A percentile compares a stretch with the other conserved stretches of the same genome.
phyloP scores from a whole-genome alignment of 1,284 basidiomycete species.

The Boletus chippewaensis region DNA sequence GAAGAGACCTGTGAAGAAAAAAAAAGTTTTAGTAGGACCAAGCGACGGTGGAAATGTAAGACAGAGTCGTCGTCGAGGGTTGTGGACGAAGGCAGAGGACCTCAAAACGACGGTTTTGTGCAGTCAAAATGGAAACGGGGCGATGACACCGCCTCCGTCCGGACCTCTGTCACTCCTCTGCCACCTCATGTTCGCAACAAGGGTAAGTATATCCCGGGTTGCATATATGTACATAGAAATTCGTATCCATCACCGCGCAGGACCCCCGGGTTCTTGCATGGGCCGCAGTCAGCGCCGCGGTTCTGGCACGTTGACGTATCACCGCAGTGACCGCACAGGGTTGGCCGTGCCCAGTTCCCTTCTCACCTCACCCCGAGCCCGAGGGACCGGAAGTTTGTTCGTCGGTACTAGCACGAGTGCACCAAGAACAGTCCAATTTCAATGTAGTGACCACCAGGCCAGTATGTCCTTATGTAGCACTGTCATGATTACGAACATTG shows the following conservation, averaged over 20 bases:
- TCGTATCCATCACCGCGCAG: background rate
- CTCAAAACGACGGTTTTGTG: conserved; percentile 25
- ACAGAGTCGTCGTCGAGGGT: conserved; percentile 17
- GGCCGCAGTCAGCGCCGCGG: conserved; percentile 14
- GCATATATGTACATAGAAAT: too few species aligned
- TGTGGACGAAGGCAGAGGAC: conserved; percentile 13
- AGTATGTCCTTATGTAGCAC: background rate
- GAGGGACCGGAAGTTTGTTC: too few species aligned
- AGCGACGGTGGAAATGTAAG: conserved; percentile 5
- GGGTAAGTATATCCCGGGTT: background rate
- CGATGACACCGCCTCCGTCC: conserved; percentile 29
- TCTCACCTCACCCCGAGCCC: too few species aligned
- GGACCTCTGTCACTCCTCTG: conserved; percentile 28
- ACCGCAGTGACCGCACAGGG: too few species aligned
- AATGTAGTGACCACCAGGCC: too few species aligned
- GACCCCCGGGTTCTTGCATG: conserved; percentile 9
- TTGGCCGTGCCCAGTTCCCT: too few species aligned
- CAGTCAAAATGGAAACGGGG: conserved; percentile 25
- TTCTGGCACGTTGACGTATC: background rate
- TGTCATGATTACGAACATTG: background rate
- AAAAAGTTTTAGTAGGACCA: conserved; percentile 11
- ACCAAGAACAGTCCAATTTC: too few species aligned
- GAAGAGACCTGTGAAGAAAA: conserved; percentile 9
- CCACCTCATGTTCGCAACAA: conserved; percentile 11
- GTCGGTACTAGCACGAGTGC: too few species aligned